Evolutionary conservation across 306 rosid genomes (phyloP).

Genomic region (Inga leiocalycina): DNA sequence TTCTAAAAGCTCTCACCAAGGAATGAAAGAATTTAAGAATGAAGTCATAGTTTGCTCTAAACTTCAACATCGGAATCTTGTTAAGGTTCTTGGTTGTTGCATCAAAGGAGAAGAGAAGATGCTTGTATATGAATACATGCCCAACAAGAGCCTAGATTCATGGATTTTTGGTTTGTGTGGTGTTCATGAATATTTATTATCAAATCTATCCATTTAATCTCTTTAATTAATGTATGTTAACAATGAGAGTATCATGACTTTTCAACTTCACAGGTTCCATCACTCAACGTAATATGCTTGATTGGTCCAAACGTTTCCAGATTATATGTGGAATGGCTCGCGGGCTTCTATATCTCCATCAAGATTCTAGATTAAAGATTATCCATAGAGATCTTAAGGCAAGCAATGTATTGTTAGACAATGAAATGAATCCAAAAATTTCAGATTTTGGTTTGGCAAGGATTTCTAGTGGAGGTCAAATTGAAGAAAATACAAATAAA

Average conservation of each 20-base stretch:
- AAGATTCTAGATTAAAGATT: too few relatives aligned
- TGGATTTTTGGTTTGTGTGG: conserved; percentile 12
- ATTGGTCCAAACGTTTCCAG: too few relatives aligned
- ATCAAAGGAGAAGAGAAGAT: conserved; percentile 20
- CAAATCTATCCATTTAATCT: too few relatives aligned
- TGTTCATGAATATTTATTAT: too few relatives aligned
- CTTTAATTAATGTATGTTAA: too few relatives aligned
- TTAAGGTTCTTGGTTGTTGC: conserved; percentile 32
- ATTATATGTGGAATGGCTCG: too few relatives aligned
- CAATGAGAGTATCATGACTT: too few relatives aligned
- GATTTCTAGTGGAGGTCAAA: conserved; percentile 29
- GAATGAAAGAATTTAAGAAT: conserved; percentile 25
- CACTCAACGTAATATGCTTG: too few relatives aligned
- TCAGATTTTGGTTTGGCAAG: conserved; percentile 32
- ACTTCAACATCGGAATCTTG: conserved; percentile 37
- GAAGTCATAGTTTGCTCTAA: conserved; percentile 30
- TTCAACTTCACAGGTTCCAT: too few relatives aligned
- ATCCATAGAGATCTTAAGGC: background rate
- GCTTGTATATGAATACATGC: conserved; percentile 32
- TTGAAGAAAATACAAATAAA: conserved; percentile 16
- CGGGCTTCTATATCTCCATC: too few relatives aligned
- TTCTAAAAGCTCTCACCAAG: background rate
- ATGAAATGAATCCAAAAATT: conserved; percentile 13
- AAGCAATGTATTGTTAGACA: conserved; percentile 29
- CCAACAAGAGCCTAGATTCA: conserved; percentile 29